phyloP scores from a whole-genome alignment of 345 rosid genomes.

The Salix suchowensis region DNA sequence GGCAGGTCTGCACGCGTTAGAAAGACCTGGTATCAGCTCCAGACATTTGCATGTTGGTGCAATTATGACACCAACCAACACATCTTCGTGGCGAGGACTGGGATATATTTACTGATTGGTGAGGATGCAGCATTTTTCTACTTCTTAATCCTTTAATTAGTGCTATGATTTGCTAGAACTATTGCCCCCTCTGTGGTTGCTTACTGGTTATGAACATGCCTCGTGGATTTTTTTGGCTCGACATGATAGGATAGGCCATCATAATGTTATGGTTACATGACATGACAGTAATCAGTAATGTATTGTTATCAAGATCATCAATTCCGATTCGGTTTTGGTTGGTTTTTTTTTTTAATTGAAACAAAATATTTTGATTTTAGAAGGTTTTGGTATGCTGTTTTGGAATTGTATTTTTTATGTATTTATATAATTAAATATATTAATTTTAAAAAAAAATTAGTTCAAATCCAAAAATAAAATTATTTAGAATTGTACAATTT shows the following conservation, averaged over 20 bases:
- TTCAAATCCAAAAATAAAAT: too few relatives aligned
- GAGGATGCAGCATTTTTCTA: not conserved
- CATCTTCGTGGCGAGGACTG: not conserved
- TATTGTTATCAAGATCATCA: too few relatives aligned
- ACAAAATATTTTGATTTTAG: too few relatives aligned
- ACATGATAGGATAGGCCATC: too few relatives aligned
- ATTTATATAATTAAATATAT: too few relatives aligned
- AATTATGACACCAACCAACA: not conserved
- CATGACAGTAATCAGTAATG: not conserved
- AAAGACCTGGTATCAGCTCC: too few relatives aligned
- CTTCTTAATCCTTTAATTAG: not conserved
- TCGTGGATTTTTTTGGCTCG: not conserved
- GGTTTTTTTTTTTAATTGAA: too few relatives aligned
- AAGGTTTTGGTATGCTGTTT: rapidly evolving
- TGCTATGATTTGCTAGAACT: not conserved
- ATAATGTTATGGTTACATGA: not conserved
- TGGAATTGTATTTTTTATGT: too few relatives aligned
- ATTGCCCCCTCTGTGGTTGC: not conserved
- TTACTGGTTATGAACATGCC: not conserved
- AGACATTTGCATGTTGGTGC: not conserved
- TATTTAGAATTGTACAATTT: too few relatives aligned
- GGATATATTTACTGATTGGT: not conserved
- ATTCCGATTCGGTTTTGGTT: too few relatives aligned
- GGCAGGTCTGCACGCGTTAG: too few relatives aligned
- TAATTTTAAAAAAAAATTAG: too few relatives aligned